Evolutionary conservation across 73 alveolate species (phyloP).

Genomic region (Paramecium bursaria): DNA sequence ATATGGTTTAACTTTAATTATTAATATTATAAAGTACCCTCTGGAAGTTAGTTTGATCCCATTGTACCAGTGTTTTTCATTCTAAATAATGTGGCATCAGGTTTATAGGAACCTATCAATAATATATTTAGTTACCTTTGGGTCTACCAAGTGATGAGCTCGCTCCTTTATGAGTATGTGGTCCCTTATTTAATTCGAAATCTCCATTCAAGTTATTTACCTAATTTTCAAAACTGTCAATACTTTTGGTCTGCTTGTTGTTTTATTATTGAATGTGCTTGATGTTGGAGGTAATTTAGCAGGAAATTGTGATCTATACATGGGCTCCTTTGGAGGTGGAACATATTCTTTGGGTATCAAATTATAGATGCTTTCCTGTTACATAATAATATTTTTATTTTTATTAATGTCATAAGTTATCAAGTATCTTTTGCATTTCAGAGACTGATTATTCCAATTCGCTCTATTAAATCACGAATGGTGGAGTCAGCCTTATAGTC

Average conservation of each 20-base stretch:
- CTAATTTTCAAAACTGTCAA: conserved; percentile 15
- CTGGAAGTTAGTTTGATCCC: conserved; percentile 59
- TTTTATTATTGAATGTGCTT: conserved; percentile 86
- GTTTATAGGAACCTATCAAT: conserved; percentile 48
- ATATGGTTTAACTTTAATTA: conserved; percentile 10
- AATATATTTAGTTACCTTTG: conserved; percentile 67
- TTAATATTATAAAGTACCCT: not conserved
- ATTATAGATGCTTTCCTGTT: conserved; percentile 95
- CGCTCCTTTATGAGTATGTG: conserved; percentile 77
- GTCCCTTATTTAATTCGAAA: conserved; percentile 73
- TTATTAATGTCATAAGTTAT: no score
- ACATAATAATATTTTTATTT: conserved; percentile 69
- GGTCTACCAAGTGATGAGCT: conserved; percentile 83
- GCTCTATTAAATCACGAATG: conserved; percentile 77
- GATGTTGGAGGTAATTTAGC: conserved; percentile 91
- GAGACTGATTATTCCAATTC: conserved; percentile 74
- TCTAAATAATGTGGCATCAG: conserved; percentile 76
- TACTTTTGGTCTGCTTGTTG: conserved; percentile 93
- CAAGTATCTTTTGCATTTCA: no score
- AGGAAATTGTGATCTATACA: conserved; percentile 87
- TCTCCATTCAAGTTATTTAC: conserved; percentile 73
- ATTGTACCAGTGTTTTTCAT: conserved; percentile 84
- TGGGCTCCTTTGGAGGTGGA: conserved; percentile 88
- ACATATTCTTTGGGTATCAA: conserved; percentile 91
- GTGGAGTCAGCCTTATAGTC: conserved; percentile 94